phyloP scores from a whole-genome alignment of 495 filamentous ascomycete genomes.

The Neohortaea acidophila region DNA sequence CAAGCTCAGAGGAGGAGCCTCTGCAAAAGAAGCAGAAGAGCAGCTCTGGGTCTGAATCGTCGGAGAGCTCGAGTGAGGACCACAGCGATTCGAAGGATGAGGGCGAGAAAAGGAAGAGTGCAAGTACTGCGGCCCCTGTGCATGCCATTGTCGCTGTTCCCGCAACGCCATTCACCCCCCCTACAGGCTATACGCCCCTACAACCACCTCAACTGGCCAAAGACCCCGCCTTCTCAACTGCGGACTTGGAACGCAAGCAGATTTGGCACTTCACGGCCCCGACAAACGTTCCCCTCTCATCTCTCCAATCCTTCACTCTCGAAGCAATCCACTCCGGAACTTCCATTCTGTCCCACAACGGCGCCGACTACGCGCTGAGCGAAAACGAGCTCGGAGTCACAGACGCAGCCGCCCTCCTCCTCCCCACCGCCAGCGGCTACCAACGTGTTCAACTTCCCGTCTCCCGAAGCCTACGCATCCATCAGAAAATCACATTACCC shows the following conservation, averaged over 20 bases:
- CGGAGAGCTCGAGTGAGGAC: not conserved
- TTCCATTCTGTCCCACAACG: conserved; percentile 26
- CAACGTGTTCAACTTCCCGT: not conserved
- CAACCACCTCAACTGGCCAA: not conserved
- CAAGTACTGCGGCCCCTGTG: not conserved
- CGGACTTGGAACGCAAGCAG: conserved; percentile 32
- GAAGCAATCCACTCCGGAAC: conserved; percentile 23
- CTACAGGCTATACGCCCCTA: conserved; percentile 7
- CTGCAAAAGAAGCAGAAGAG: too few species aligned
- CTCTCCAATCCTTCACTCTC: conserved; percentile 29
- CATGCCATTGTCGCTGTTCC: conserved; percentile 2
- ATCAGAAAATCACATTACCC: conserved; percentile 24
- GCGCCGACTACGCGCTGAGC: conserved; percentile 34
- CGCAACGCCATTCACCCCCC: conserved; percentile 6
- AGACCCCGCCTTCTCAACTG: not conserved
- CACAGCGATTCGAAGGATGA: not conserved
- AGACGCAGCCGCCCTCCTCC: not conserved
- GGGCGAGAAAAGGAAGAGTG: not conserved
- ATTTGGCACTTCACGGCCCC: conserved; percentile 43
- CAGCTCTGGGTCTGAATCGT: too few species aligned
- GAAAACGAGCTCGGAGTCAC: conserved; percentile 25
- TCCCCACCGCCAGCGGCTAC: conserved; percentile 6
- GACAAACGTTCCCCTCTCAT: conserved; percentile 29
- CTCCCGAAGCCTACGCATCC: conserved; percentile 17
- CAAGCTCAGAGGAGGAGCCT: not conserved